phyloP scores from a whole-genome alignment of 2,329 filamentous ascomycete species.

The Stagonosporopsis rhizophila region DNA sequence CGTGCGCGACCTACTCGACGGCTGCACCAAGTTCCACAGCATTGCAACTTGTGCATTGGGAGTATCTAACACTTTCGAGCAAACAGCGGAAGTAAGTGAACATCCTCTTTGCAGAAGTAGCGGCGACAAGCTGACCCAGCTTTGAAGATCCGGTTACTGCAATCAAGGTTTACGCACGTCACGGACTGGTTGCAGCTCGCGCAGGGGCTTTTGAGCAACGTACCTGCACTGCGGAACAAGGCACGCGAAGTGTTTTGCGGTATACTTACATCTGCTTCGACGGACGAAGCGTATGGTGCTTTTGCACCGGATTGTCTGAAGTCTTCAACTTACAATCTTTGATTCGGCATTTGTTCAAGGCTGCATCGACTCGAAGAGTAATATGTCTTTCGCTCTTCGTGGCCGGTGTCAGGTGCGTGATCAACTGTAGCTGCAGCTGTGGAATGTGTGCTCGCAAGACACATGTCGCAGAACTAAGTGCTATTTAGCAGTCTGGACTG shows the following conservation, averaged over 20 bases:
- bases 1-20: neutral
- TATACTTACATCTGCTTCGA: neutral
- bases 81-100: neutral
- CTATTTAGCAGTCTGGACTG: too few species aligned
- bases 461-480: too few species aligned
- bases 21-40: neutral
- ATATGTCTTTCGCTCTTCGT: too few species aligned
- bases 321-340: neutral
- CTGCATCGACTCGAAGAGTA: neutral
- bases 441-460: too few species aligned
- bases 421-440: too few species aligned
- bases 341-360: neutral
- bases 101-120: neutral
- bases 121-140: neutral
- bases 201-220: conserved; percentile 5
- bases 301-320: neutral
- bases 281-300: neutral
- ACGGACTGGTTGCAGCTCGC: conserved; percentile 12
- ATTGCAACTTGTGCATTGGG: conserved; percentile 2
- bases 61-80: neutral
- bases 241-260: conserved; percentile 1
- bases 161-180: neutral
- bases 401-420: too few species aligned
- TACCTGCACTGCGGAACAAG: neutral
- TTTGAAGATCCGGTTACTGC: neutral